Evolutionary conservation across 2,329 filamentous ascomycete species (phyloP), one percentile per base, ranked within the genome.

Genomic region (Clarireedia homoeocarpa): DNA sequence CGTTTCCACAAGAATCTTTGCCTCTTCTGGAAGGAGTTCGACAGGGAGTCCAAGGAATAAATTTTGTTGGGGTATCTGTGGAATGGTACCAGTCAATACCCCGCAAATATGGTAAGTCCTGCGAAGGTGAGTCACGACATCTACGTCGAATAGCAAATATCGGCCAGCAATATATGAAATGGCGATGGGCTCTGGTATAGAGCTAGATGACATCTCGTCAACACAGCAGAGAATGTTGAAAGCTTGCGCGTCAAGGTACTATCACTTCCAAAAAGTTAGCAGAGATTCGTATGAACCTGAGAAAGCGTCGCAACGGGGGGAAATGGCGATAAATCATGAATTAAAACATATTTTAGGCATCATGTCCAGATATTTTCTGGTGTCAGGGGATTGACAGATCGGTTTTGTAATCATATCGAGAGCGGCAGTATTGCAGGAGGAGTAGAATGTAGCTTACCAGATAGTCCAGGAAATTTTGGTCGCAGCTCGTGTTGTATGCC

Each of bases 41-140:
- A 97, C 74, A 2, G 94, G 94, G 50, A 97, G 74, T 47, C 91
- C 89, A 57, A 92, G 81, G 69, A 97, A 97, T 57, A 96, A 81
- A 73, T 96, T 97, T 73, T 99, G 94, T 65, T 95, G 92, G 5
- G 91, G 91, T 56, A 90, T 86, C 72, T 97, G 91, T 2, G 94
- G 92, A 30, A 96, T 83, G 6, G 89, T 91, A 56, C 94, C 94
- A 58, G 89, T 85, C 55, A 96, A 78, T 34, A 94, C 86, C 61
- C 91, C 91, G 67, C 88, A 91, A 65, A 96, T 90, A 70, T 89
- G 85, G 74, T 96, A 82, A 65, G 83, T 77, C 60, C 88, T 84
- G 62, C 94, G 88, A 60, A 96, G 77, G 70, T 86, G 81, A 65
- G 87, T 84, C 58, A 91, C 86, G 61, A 85, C 83, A 68, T 91